These are phyloP conservation scores for Kwoniella bestiolae DNA, from an alignment of 768 basidiomycete species.

Conservation along the genomic window DNA sequence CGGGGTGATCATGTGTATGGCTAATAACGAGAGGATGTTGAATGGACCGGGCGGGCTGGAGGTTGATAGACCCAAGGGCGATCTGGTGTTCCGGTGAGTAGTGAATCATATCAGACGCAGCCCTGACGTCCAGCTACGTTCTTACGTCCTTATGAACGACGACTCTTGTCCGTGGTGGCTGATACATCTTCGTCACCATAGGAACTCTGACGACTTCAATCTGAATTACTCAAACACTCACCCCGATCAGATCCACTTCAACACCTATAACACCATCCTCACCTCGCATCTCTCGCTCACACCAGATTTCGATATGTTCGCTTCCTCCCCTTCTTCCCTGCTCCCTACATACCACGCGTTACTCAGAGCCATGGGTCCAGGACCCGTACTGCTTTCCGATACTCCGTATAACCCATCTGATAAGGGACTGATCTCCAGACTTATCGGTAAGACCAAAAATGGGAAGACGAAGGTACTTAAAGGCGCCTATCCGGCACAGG, in stretches of 20 bases:
- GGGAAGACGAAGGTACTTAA: slow-evolving; percentile 29
- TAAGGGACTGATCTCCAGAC: slow-evolving; percentile 5
- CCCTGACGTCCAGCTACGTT: background rate
- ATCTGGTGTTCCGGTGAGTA: slow-evolving; percentile 42
- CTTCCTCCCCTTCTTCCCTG: slow-evolving; percentile 24
- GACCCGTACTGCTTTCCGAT: slow-evolving; percentile 43
- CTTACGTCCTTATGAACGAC: too few relatives aligned
- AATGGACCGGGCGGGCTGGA: slow-evolving; percentile 44
- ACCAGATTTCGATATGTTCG: slow-evolving; percentile 52
- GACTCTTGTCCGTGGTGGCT: too few relatives aligned
- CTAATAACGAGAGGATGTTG: slow-evolving; percentile 47
- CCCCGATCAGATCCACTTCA: slow-evolving; percentile 32
- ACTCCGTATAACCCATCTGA: slow-evolving; percentile 26
- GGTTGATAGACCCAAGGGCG: slow-evolving; percentile 27
- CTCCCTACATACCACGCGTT: slow-evolving; percentile 42
- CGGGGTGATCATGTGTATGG: slow-evolving; percentile 49
- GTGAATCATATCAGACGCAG: background rate
- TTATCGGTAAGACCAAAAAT: slow-evolving; percentile 17
- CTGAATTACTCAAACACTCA: slow-evolving; percentile 28
- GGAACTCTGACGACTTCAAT: slow-evolving; percentile 49
- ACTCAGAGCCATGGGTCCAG: slow-evolving; percentile 35
- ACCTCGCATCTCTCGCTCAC: slow-evolving; percentile 37
- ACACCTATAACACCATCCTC: slow-evolving; percentile 40
- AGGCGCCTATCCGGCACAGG: slow-evolving; percentile 7
- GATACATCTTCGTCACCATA: background rate